Conservation (phyloP, 495 filamentous ascomycete species). For the Penicillium goetzii region DNA sequence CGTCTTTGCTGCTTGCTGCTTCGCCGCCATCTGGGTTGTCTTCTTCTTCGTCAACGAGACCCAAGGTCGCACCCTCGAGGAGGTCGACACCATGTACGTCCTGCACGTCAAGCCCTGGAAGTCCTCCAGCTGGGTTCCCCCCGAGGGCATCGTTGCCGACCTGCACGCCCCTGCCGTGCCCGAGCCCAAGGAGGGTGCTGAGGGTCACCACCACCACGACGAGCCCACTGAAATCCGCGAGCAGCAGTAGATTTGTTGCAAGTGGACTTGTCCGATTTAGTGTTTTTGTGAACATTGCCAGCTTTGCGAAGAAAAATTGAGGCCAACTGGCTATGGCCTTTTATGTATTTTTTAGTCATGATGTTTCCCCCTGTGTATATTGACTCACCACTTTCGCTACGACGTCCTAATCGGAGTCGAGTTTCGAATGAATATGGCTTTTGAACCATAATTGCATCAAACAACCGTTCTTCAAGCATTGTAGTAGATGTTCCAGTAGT, state of each 20-base stretch:
- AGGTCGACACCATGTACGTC: constrained; percentile 87
- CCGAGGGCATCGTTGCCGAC: constrained; percentile 44
- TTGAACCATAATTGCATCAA: constrained; percentile 12
- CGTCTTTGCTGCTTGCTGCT: constrained; percentile 74
- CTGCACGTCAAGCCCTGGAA: constrained; percentile 69
- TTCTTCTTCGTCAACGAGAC: constrained; percentile 82
- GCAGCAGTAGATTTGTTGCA: constrained; percentile 17
- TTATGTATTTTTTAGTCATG: constrained; percentile 17
- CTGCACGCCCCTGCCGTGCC: constrained; percentile 28
- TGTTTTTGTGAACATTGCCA: neutral
- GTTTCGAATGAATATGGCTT: constrained; percentile 20
- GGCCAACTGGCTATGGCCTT: constrained; percentile 2
- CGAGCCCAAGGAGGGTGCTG: constrained; percentile 28
- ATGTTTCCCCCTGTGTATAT: constrained; percentile 26
- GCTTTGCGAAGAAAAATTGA: neutral
- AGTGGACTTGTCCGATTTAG: neutral
- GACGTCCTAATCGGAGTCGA: constrained; percentile 20
- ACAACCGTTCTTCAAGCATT: neutral
- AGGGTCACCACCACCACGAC: constrained; percentile 35
- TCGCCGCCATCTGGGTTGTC: constrained; percentile 64
- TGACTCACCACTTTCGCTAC: constrained; percentile 25
- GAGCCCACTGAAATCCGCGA: constrained; percentile 25
- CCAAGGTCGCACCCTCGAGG: constrained; percentile 69
- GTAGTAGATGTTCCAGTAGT: neutral
- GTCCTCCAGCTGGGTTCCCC: constrained; percentile 61